A percentile compares a stretch with the other conserved stretches of the same genome.
These are phyloP conservation scores for Cryphonectria japonica DNA, from an alignment of 2,329 filamentous ascomycete genomes.

Conservation along the genomic window DNA sequence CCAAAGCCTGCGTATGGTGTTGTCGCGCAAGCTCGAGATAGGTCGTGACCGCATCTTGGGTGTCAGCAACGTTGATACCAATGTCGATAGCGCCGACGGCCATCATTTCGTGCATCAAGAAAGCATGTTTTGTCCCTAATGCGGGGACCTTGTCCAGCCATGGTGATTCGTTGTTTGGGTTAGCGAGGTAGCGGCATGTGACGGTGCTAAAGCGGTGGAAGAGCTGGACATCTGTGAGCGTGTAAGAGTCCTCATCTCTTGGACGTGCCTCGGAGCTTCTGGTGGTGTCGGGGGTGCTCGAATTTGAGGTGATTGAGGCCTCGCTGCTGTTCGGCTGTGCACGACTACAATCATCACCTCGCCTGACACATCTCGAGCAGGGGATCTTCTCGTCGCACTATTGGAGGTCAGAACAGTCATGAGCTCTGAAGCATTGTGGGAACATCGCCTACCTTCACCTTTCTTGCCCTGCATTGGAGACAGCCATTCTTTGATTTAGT, in stretches of 20 bases:
- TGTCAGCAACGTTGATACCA: constrained; percentile 24
- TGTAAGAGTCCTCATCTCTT: constrained; percentile 26
- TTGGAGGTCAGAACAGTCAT: neutral
- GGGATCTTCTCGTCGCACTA: constrained; percentile 36
- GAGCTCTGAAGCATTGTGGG: neutral
- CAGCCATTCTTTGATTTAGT: constrained; percentile 29
- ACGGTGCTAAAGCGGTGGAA: constrained; percentile 33
- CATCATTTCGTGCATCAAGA: constrained; percentile 35
- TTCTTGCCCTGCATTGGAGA: constrained; percentile 19
- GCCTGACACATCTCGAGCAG: constrained; percentile 34
- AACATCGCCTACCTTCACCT: constrained; percentile 23
- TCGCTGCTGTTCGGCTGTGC: neutral
- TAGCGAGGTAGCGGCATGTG: constrained; percentile 31
- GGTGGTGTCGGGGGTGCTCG: neutral
- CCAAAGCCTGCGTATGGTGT: constrained; percentile 33
- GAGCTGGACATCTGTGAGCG: constrained; percentile 32
- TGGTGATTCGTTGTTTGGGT: constrained; percentile 27
- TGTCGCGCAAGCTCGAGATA: constrained; percentile 31
- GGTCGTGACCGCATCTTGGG: neutral
- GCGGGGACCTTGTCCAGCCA: constrained; percentile 32
- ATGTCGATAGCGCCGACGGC: constrained; percentile 34
- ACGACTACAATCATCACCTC: constrained; percentile 33
- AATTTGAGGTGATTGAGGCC: neutral
- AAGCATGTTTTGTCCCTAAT: constrained; percentile 32
- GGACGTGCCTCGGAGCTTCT: neutral